These are phyloP conservation scores for Petunia hybrid DNA, from an alignment of 305 asterid genomes.

Conservation along the genomic window DNA sequence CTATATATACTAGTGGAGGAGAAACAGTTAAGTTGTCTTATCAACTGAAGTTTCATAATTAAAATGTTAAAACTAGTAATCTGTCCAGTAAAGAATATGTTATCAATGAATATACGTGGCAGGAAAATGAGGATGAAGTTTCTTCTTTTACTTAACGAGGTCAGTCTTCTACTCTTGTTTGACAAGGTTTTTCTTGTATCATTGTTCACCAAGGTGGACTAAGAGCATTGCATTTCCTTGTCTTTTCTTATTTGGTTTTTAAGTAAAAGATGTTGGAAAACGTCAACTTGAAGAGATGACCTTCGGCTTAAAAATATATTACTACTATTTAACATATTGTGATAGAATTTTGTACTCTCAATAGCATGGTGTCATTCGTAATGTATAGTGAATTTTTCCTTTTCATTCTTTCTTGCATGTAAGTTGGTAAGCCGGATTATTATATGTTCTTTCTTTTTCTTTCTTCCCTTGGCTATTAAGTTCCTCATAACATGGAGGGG, in stretches of 20 bases:
- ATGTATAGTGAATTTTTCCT: no score
- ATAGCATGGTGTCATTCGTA: no score
- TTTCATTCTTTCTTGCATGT: no score
- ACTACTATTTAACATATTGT: no score
- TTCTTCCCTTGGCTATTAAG: constrained; percentile 23
- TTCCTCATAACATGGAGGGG: background rate
- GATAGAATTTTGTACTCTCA: no score
- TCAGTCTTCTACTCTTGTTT: background rate
- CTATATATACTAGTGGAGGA: background rate
- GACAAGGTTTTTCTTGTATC: background rate
- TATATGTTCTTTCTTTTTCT: background rate
- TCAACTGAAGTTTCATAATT: background rate
- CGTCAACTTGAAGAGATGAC: no score
- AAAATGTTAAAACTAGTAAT: background rate
- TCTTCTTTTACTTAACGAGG: constrained; percentile 17
- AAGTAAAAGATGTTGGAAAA: background rate
- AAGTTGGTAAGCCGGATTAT: background rate
- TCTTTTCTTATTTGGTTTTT: background rate
- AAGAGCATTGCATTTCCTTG: background rate
- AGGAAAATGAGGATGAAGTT: background rate
- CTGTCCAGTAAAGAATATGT: background rate
- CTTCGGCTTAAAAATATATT: no score
- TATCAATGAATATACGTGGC: background rate
- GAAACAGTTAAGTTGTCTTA: background rate
- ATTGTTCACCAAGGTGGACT: background rate